A percentile compares a stretch with the other conserved stretches of the same genome.
Conservation (phyloP, 1,284 basidiomycete genomes). For the Moniliophthora roreri region DNA sequence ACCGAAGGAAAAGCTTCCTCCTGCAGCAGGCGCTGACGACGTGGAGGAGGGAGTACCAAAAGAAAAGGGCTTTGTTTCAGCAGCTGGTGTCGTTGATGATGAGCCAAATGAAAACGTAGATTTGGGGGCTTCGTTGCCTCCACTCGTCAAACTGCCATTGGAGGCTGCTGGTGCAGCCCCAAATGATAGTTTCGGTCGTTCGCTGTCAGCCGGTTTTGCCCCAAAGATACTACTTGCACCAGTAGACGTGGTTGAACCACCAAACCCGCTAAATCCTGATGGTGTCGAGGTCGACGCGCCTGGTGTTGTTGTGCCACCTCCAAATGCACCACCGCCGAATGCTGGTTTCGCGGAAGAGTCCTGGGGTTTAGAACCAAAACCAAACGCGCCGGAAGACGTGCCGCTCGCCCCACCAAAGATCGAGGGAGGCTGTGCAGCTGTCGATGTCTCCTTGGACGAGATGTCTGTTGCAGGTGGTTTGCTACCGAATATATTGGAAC, state of each 20-base stretch:
- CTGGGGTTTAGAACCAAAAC: conserved; percentile 5
- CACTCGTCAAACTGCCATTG: too few species aligned
- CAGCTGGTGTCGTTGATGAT: neutral
- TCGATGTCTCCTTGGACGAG: too few species aligned
- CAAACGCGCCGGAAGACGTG: conserved; percentile 5
- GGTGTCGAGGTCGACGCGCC: neutral
- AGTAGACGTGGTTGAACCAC: conserved; percentile 1
- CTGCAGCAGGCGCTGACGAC: too few species aligned
- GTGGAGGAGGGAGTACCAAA: too few species aligned
- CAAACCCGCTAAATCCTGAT: neutral
- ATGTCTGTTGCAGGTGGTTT: neutral
- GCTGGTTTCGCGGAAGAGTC: conserved; percentile 5
- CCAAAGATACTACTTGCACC: neutral
- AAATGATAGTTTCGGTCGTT: too few species aligned
- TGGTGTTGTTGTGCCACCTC: neutral
- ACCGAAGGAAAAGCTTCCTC: too few species aligned
- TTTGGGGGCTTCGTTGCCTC: neutral
- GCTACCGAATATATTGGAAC: neutral
- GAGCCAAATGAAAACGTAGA: conserved; percentile 3
- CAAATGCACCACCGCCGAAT: conserved; percentile 1
- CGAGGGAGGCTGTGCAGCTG: too few species aligned
- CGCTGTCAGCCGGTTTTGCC: too few species aligned
- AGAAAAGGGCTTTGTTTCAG: neutral
- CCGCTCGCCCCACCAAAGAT: neutral
- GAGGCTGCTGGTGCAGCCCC: too few species aligned